phyloP scores from a whole-genome alignment of 805 yeast genomes.

The Blastobotrys chiropterorum region DNA sequence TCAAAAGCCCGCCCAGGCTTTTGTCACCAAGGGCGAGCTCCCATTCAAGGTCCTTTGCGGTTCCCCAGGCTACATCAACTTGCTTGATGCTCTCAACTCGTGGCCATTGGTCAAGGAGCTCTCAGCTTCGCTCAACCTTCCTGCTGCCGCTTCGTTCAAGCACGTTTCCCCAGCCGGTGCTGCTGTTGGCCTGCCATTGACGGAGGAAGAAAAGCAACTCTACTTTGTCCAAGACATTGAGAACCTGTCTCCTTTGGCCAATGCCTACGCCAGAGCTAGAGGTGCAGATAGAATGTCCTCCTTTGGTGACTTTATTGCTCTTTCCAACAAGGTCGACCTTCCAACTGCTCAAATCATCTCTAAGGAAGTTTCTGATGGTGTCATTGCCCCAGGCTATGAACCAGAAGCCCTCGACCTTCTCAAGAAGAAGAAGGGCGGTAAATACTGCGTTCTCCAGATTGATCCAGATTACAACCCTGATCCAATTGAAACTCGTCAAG shows the following conservation, averaged over 20 bases:
- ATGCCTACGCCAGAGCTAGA: slow-evolving; percentile 98
- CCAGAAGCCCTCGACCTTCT: slow-evolving; percentile 87
- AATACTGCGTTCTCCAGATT: slow-evolving; percentile 92
- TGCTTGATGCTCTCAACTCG: slow-evolving; percentile 93
- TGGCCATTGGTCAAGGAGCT: slow-evolving; percentile 99
- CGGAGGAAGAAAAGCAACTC: slow-evolving; percentile 87
- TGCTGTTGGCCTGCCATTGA: slow-evolving; percentile 91
- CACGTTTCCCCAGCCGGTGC: slow-evolving; percentile 99
- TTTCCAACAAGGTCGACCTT: slow-evolving; percentile 91
- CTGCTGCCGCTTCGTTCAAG: slow-evolving; percentile 98
- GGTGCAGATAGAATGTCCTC: slow-evolving; percentile 99
- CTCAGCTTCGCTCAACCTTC: slow-evolving; percentile 86
- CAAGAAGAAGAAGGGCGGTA: slow-evolving; percentile 92
- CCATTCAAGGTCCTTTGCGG: slow-evolving; percentile 94
- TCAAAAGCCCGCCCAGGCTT: slow-evolving; percentile 99
- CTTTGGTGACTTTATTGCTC: slow-evolving; percentile 96
- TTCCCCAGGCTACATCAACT: slow-evolving; percentile 95
- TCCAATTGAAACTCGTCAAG: slow-evolving; percentile 80
- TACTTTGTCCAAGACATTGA: slow-evolving; percentile 94
- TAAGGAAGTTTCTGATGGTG: slow-evolving; percentile 97
- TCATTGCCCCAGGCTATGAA: slow-evolving; percentile 94
- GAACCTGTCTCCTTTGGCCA: slow-evolving; percentile 92
- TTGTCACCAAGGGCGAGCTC: slow-evolving; percentile 73
- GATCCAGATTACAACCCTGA: slow-evolving; percentile 92
- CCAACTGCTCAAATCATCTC: slow-evolving; percentile 97